These are phyloP conservation scores for Oryza rufipogon DNA, from an alignment of 176 grass and related monocot genomes.

Conservation along the genomic window DNA sequence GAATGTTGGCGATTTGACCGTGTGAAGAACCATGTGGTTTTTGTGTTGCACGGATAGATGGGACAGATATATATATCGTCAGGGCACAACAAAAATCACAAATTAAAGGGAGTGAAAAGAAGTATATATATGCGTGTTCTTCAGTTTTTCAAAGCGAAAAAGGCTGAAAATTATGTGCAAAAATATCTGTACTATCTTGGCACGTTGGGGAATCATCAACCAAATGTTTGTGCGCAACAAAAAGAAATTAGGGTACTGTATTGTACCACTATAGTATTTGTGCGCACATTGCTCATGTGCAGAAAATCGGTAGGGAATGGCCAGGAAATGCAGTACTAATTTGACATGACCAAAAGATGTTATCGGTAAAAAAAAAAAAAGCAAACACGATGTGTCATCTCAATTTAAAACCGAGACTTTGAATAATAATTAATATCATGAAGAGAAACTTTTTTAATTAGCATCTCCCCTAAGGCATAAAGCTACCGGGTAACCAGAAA, in stretches of 20 bases:
- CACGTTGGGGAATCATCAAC: background rate
- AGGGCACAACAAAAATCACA: background rate
- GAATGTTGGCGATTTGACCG: background rate
- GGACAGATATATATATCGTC: background rate
- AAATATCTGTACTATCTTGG: background rate
- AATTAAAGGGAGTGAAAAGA: background rate
- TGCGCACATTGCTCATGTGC: background rate
- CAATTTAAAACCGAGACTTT: too few relatives aligned
- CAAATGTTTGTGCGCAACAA: background rate
- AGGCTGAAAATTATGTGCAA: background rate
- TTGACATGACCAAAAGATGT: too few relatives aligned
- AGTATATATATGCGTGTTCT: background rate
- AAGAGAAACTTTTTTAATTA: too few relatives aligned
- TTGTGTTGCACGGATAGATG: background rate
- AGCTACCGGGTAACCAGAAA: too few relatives aligned
- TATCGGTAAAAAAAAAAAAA: too few relatives aligned
- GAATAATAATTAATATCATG: too few relatives aligned
- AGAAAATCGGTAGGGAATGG: background rate
- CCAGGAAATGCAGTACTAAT: background rate
- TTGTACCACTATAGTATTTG: background rate
- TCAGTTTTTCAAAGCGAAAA: slow-evolving; percentile 4
- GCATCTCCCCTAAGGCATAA: too few relatives aligned
- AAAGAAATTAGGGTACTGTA: background rate
- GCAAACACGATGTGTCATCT: too few relatives aligned
- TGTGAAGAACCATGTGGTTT: background rate